Evolutionary conservation across 305 asterid species (phyloP), one percentile per base, ranked within the genome.

Genomic region (Solanum hybrid): DNA sequence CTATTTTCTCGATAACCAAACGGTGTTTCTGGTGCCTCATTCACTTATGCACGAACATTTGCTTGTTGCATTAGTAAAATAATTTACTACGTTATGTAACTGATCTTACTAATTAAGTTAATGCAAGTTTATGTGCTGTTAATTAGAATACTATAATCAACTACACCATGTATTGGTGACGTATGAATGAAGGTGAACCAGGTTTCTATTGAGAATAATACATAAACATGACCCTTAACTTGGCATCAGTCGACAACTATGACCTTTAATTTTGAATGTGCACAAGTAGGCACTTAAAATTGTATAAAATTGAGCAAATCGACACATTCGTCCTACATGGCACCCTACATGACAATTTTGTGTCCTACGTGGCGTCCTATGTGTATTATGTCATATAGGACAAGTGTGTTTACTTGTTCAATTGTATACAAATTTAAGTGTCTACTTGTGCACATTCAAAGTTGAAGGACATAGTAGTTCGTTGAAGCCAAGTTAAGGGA

Each of bases 221-320:
- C 9, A 51, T 51, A 51, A 51, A 1, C 0, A 51, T 4, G 3
- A 51, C 8, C 0, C 8, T 2, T 51, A 15, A 51, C n/a, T 15
- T 15, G 3, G 0, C n/a, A 12, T 51, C 3, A 51, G 0, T 0
- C 0, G 65, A 15, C 0, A 5, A 51, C 0, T 51, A 15, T 2
- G n/a, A 51, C 0, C 1, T 15, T 15, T 51, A 51, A 6, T 0
- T 51, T 51, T 51, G n/a, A 1, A 51, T 14, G n/a, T 51, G n/a
- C 8, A 15, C 9, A 51, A 51, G 0, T 51, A 15, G 3, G 1
- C n/a, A 51, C 8, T 51, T 51, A 51, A 51, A 15, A 0, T 51
- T 51, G 3, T 51, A 51, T 5, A 15, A 15, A 15, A 51, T 51
- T 15, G 0, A 51, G 0, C 68, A 51, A 51, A 51, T 51, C 6